Evolutionary conservation across 108 stramenopile species (phyloP), one percentile per base, ranked within the genome.

Genomic region (Licmophora abbreviata): DNA sequence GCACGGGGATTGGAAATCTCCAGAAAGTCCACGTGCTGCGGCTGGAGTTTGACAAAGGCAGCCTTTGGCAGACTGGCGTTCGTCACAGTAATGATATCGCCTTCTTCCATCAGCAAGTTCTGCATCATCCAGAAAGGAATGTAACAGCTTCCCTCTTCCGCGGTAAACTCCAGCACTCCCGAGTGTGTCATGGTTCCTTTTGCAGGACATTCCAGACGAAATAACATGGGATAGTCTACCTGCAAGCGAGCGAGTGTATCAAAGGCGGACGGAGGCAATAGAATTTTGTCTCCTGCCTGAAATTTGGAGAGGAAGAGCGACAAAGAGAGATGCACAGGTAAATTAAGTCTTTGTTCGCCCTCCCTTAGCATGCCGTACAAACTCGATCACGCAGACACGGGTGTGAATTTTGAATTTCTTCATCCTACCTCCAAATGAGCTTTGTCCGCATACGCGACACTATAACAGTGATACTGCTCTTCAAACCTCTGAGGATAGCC

Each of bases 101-200:
- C 97, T 58, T 97, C 97, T 58, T 85, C 81, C 24, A 93, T 74
- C 14, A 94, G 35, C 23, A 96, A 63, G 47, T 94, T 95, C 44
- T 94, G 93, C 97, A 99, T 98, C 93, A 99, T 95, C 99, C 99
- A 99, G 66, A 86, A 94, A 1, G 99, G 99, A 62, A 99, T 85
- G 74, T 95, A 97, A 58, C 94, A 95, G 20, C 75, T 77, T 14
- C 99, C 99, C 66, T 98, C 97, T 42, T 93, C 86, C 5, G 99
- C 97, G n/a, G 95, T 96, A 71, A 99, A 99, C 73, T 99, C 99
- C 28, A 98, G 63, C 14, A 98, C 97, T 32, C 97, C 97, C 40
- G 86, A 91, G 59, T 99, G 99, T 8, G 97, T 97, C 25, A 56
- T 56, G 1, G 77, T 93, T 24, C 85, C 83, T 49, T 55, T 56